These are phyloP conservation scores for Microbotryum lychnidis-dioicae DNA, from an alignment of 1,284 basidiomycete species.

Conservation along the genomic window DNA sequence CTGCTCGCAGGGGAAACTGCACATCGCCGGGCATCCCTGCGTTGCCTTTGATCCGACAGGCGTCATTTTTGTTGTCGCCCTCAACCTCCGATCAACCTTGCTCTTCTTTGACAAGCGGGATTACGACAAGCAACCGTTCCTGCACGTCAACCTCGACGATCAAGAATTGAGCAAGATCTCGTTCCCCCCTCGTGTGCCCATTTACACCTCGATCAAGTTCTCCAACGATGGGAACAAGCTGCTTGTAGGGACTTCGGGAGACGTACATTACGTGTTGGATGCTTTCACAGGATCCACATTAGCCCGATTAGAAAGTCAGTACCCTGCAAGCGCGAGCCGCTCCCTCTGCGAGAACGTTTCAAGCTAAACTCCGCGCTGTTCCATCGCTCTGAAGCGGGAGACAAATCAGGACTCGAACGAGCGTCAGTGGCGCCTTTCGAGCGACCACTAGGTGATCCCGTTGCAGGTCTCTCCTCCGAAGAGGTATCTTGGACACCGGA, in stretches of 20 bases:
- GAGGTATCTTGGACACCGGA: slow-evolving; percentile 89
- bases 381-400: too few relatives aligned
- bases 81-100: slow-evolving; percentile 73
- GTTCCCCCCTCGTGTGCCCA: slow-evolving; percentile 76
- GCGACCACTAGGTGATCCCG: slow-evolving; percentile 53
- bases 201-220: slow-evolving; percentile 84
- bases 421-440: slow-evolving; percentile 43
- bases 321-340: too few relatives aligned
- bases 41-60: slow-evolving; percentile 86
- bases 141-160: slow-evolving; percentile 71
- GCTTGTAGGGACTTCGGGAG: slow-evolving; percentile 83
- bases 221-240: slow-evolving; percentile 82
- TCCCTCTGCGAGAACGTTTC: not conserved
- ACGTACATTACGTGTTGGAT: slow-evolving; percentile 86
- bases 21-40: slow-evolving; percentile 58
- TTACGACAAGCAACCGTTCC: slow-evolving; percentile 86
- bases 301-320: slow-evolving; percentile 65
- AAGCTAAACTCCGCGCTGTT: too few relatives aligned
- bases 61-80: slow-evolving; percentile 82
- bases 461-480: slow-evolving; percentile 71
- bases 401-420: slow-evolving; percentile 18
- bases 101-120: slow-evolving; percentile 80
- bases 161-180: slow-evolving; percentile 60
- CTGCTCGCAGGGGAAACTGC: slow-evolving; percentile 45
- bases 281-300: slow-evolving; percentile 74